Conservation (phyloP, 2,329 filamentous ascomycete species). For the Clarireedia monteithiana region DNA sequence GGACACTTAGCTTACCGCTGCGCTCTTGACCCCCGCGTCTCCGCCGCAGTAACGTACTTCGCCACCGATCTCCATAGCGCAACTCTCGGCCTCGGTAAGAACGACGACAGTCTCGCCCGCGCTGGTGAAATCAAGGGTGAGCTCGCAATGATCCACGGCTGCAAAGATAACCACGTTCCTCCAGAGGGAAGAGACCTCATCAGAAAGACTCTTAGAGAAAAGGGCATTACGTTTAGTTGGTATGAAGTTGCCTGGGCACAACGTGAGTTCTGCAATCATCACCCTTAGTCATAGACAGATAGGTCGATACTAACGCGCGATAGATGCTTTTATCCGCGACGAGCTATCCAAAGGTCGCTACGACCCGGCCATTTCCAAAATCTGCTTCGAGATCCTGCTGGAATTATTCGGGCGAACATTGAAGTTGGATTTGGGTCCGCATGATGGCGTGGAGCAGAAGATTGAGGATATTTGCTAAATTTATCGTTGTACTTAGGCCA, state of each 20-base stretch:
- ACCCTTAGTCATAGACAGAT: background rate
- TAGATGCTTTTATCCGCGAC: constrained; percentile 84
- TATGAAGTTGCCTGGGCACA: constrained; percentile 92
- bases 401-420: constrained; percentile 76
- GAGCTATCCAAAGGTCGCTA: constrained; percentile 92
- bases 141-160: constrained; percentile 82
- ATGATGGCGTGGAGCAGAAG: constrained; percentile 50
- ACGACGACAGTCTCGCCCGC: constrained; percentile 50
- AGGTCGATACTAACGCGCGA: background rate
- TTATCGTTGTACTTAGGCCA: background rate
- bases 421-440: constrained; percentile 68
- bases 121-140: constrained; percentile 68
- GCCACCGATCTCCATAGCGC: constrained; percentile 82
- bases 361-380: constrained; percentile 76
- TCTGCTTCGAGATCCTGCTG: constrained; percentile 85
- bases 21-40: constrained; percentile 68
- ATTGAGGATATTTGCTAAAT: constrained; percentile 65
- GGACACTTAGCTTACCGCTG: constrained; percentile 73
- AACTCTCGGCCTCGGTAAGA: constrained; percentile 62
- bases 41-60: constrained; percentile 79
- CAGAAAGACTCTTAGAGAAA: constrained; percentile 70
- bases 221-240: constrained; percentile 67
- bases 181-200: constrained; percentile 77
- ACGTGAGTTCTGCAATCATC: constrained; percentile 41
- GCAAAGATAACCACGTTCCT: constrained; percentile 85